phyloP scores from a whole-genome alignment of 1,284 basidiomycete species.

The Golubevia sp. region DNA sequence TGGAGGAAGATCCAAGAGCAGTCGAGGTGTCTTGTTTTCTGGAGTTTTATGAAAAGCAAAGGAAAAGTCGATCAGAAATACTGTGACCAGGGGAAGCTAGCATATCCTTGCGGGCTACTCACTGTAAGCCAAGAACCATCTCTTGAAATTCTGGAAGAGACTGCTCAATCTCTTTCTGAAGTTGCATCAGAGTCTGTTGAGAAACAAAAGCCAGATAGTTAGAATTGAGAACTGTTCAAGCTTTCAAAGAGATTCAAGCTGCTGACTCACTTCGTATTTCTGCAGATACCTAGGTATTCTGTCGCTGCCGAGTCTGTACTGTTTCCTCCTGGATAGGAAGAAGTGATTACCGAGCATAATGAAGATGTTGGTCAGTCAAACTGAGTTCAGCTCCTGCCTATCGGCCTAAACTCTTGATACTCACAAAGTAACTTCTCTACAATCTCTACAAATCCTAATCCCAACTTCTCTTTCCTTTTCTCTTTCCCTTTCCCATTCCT shows the following conservation, averaged over 20 bases:
- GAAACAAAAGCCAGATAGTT: no score
- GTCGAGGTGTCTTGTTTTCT: constrained; percentile 44
- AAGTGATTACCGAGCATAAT: not conserved
- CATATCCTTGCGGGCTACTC: not conserved
- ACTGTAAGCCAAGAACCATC: constrained; percentile 54
- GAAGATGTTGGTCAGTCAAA: not conserved
- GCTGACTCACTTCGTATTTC: constrained; percentile 27
- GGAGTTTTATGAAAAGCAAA: not conserved
- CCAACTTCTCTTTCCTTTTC: constrained; percentile 14
- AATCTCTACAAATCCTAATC: constrained; percentile 46
- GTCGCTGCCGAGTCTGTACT: constrained; percentile 40
- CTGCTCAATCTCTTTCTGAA: constrained; percentile 52
- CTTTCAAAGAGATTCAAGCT: no score
- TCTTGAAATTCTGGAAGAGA: constrained; percentile 57
- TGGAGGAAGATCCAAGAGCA: constrained; percentile 33
- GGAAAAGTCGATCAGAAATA: not conserved
- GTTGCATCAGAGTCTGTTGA: constrained; percentile 20
- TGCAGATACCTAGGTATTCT: constrained; percentile 33
- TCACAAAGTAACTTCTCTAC: constrained; percentile 27
- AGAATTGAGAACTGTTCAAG: no score
- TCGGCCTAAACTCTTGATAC: constrained; percentile 1
- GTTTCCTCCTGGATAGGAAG: constrained; percentile 14
- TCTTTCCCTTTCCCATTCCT: constrained; percentile 20
- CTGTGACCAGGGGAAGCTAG: no score
- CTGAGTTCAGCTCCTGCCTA: not conserved